These are phyloP conservation scores for Silene noctiflora DNA, from an alignment of 179 eudicot genomes.

Conservation along the genomic window DNA sequence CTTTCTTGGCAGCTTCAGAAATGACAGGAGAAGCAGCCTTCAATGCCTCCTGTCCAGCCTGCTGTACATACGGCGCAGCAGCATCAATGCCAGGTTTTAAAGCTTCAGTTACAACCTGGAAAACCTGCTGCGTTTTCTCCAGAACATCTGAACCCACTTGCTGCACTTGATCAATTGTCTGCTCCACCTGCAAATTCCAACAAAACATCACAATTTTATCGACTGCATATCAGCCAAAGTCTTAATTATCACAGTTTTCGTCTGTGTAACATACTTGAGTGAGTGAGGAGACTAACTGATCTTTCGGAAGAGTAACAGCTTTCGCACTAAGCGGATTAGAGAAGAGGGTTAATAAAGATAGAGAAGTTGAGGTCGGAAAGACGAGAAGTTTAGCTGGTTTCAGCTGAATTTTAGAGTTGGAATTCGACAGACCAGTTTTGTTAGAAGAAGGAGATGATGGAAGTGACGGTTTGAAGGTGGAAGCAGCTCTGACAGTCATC, in stretches of 20 bases:
- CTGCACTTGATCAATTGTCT: conserved; percentile 43
- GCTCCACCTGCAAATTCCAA: conserved; percentile 59
- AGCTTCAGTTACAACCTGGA: conserved; percentile 38
- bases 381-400: too few species aligned
- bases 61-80: conserved; percentile 64
- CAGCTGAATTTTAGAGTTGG: too few species aligned
- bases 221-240: too few species aligned
- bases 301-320: conserved; percentile 68
- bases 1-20: conserved; percentile 77
- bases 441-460: neutral
- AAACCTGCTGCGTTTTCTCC: conserved; percentile 45
- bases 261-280: conserved; percentile 48
- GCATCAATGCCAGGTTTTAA: conserved; percentile 77
- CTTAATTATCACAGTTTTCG: neutral
- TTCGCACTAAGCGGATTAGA: conserved; percentile 49
- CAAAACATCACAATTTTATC: too few species aligned
- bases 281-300: conserved; percentile 74
- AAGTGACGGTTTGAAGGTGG: conserved; percentile 48
- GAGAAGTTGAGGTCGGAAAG: too few species aligned
- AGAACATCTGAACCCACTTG: conserved; percentile 39
- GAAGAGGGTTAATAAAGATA: conserved; percentile 37
- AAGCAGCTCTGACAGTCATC: conserved; percentile 51
- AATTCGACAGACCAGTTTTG: too few species aligned
- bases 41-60: conserved; percentile 70
- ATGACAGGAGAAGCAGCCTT: conserved; percentile 68